A percentile compares a stretch with the other conserved stretches of the same genome.
Evolutionary conservation across 2,329 filamentous ascomycete species (phyloP).

Genomic region (Beauveria asiatica): DNA sequence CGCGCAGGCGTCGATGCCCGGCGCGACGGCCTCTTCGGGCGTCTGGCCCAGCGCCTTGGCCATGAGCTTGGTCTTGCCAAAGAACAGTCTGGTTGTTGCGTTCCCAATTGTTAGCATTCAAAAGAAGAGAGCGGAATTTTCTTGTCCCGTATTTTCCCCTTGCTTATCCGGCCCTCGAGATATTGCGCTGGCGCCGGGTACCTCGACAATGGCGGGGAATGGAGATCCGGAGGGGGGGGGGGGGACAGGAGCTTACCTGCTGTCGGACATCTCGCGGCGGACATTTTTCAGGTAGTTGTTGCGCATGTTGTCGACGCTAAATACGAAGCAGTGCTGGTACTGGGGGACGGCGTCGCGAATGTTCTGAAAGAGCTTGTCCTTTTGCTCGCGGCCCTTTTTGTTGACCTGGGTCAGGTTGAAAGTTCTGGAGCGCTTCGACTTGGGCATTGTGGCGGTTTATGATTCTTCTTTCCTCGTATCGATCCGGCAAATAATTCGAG

Average conservation of each 20-base stretch:
- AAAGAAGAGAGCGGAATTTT: not conserved
- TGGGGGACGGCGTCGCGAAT: constrained; percentile 77
- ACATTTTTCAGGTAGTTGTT: constrained; percentile 94
- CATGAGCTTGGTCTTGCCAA: constrained; percentile 99
- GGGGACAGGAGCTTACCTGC: constrained; percentile 49
- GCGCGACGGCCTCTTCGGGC: constrained; percentile 69
- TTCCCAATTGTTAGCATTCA: not conserved
- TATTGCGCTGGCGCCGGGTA: too few relatives aligned
- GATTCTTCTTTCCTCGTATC: not conserved
- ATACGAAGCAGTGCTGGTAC: constrained; percentile 89
- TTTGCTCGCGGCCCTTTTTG: constrained; percentile 91
- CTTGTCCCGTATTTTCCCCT: not conserved
- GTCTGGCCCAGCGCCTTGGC: constrained; percentile 79
- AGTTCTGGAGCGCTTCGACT: constrained; percentile 87
- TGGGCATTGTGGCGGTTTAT: constrained; percentile 61
- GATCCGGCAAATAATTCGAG: not conserved
- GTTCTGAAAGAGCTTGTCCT: constrained; percentile 78
- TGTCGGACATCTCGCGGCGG: constrained; percentile 73
- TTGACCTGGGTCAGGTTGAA: constrained; percentile 83
- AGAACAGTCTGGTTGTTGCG: constrained; percentile 58
- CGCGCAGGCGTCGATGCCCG: constrained; percentile 63
- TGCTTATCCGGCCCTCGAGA: too few relatives aligned
- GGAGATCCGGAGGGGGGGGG: not conserved
- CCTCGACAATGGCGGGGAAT: not conserved
- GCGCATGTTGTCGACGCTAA: constrained; percentile 93